Conservation (phyloP, 2,329 filamentous ascomycete genomes). For the Exophiala oligosperma region DNA sequence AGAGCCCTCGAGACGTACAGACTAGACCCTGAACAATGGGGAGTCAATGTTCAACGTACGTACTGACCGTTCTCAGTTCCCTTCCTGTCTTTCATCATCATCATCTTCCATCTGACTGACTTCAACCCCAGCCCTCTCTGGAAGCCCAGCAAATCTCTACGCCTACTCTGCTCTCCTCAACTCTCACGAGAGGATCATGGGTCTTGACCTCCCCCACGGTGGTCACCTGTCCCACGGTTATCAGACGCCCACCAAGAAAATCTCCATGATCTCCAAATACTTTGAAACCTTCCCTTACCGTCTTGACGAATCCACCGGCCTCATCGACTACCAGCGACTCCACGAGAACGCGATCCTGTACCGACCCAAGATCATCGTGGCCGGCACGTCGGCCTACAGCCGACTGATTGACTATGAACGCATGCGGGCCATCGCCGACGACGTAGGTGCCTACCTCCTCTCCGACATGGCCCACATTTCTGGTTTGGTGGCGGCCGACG, state of each 20-base stretch:
- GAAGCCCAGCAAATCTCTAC: conserved; percentile 94
- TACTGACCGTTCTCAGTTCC: not conserved
- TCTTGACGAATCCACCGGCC: conserved; percentile 82
- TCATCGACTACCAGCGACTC: conserved; percentile 92
- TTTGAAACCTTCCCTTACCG: conserved; percentile 98
- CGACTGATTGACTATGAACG: conserved; percentile 91
- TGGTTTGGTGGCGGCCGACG: conserved; percentile 86
- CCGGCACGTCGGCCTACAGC: conserved; percentile 93
- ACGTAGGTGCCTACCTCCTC: conserved; percentile 87
- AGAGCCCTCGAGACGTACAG: conserved; percentile 91
- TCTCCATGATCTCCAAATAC: conserved; percentile 98
- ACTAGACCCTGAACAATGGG: conserved; percentile 85
- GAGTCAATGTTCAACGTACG: conserved; percentile 90
- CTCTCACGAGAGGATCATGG: conserved; percentile 94
- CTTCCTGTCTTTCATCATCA: too few relatives aligned
- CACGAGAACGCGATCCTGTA: conserved; percentile 86
- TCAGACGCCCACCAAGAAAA: conserved; percentile 90
- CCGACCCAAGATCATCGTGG: conserved; percentile 92
- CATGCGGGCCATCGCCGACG: conserved; percentile 88
- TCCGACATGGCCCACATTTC: conserved; percentile 98
- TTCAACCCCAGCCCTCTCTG: conserved; percentile 59
- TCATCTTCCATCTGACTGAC: too few relatives aligned
- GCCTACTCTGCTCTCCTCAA: conserved; percentile 95
- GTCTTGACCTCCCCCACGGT: conserved; percentile 91
- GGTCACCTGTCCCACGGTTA: conserved; percentile 97